Base-by-base conservation (phyloP, 257 asterid genomes). In the Solanum pennellii region DNA sequence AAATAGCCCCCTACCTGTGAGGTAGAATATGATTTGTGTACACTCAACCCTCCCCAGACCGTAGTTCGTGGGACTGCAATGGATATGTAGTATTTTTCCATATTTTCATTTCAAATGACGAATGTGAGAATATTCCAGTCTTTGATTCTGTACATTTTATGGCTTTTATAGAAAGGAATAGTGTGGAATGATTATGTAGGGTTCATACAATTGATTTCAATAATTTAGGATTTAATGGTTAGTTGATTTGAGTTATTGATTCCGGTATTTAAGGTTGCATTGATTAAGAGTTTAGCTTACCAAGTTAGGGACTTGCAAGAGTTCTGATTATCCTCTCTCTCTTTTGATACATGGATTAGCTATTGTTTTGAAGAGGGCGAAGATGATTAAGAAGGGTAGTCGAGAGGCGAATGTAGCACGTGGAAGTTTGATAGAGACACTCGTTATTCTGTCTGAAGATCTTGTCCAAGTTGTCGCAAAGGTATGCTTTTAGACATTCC, bases 401-500 rank as follows among this genome's bases (percentile, higher is more conserved):
- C 88, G 88, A 68, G 89, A 86, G 18, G 83, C 92, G 16, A 95
- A 95, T 93, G 90, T 96, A 85, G 91, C 89, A 49, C 88, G 47
- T 87, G 98, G 91, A 87, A 89, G 87, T 87, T 68, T 93, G 87
- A 89, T 95, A 73, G 98, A 96, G 89, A 96, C 99, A 33, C 98
- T 96, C 60, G 45, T 96, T 85, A 88, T 96, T 87, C 90, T 86
- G 71, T 91, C 95, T 0, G 95, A 95, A 85, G 94, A 95, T 91
- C 94, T 96, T 87, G 98, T 94, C 76, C 98, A 96, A 94, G 93
- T 96, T 89, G 97, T 96, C 88, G 98, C 95, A 71, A 94, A 94
- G 99, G 99, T 91, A 90, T 73, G 93, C 87, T 49, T 42, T 71
- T 33, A 41, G 85, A 60, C 87, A 15, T 91, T 68, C 69, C 23